Evolutionary conservation across 2,329 filamentous ascomycete genomes (phyloP), one percentile per base, ranked within the genome.

Genomic region (Gaeumannomyces tritici): DNA sequence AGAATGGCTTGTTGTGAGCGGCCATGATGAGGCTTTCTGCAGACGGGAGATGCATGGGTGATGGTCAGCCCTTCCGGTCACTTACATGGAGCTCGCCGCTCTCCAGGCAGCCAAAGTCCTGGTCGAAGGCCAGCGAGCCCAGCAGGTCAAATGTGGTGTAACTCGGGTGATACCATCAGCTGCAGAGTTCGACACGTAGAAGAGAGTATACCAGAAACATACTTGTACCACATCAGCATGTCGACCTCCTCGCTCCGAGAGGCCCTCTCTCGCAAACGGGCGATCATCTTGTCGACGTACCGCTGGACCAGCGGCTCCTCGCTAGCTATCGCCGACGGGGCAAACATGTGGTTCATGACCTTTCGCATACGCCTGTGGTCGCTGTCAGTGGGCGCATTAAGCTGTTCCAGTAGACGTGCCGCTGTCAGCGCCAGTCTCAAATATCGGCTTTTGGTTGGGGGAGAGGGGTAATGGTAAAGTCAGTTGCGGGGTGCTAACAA

Each of bases 301-400:
- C 24, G 4, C 28, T 33, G 57, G 13, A 66, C 42, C 2, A 63
- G 55, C 1, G 56, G 59, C 63, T 66, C 64, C 59, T 65, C 63
- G n/a, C 60, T 60, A 27, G 59, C 47, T 1, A 66, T 56, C n/a
- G 64, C 67, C 51, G 67, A 64, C 42, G 65, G 63, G 12, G 64
- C 64, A 29, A 66, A 66, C 7, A 62, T 62, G 35, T 58, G 27
- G 57, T 51, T 62, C 21, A 65, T 42, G 6, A 28, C 31, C 24
- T 62, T 62, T 29, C 65, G 61, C 18, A 63, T 62, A 3, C 27
- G 28, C 2, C 57, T 51, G 59, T 66, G 65, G 26, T 57, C 59
- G 1, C 35, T 3, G 5, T 27, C 33, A 35, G 13, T 13, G 13
- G 15, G 33, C 33, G 33, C 13, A 5, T 35, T 35, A 15, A 35